Base-by-base conservation (phyloP, 352 stramenopile species). In the Peronospora tabacina region DNA sequence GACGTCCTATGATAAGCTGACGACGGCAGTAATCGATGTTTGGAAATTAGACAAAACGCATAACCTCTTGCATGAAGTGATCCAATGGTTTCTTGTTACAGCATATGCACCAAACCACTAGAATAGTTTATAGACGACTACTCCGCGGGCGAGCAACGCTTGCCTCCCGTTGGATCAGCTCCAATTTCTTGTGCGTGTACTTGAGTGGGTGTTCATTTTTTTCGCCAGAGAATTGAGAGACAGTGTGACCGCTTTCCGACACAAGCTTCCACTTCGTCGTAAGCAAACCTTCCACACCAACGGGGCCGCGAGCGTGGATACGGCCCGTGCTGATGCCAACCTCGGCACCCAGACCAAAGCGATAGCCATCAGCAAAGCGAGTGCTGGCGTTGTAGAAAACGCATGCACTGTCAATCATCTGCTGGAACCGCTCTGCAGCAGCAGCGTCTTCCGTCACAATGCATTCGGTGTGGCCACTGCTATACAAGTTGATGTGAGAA, bases 361-460 rank as follows among this genome's bases (percentile, higher is more conserved):
- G 83, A 65, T 95, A 98, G 17, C 96, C 96, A 72, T 98, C 95
- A 16, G 94, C 90, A 55, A 92, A 93, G 13, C 90, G 84, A 42
- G 95, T 98, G 37, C 90, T 98, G 26, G 91, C 93, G 63, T 99
- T 99, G 75, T 98, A 93, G 76, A 99, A 98, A 17, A 99, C 95
- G 61, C 93, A 98, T 16, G 95, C 95, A 37, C 89, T 96, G 83
- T 98, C 95, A 10, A 98, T 82, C 54, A 81, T 71, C 45, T 83
- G 67, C 53, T 87, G 74, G 52, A 93, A 90, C 42, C 64, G 49
- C 38, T 72, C 52, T 2, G 90, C 95, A 3, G 68, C 81, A 10
- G 65, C 71, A 16, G 73, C 57, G 53, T 97, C 85, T 42, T 97
- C 88, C 28, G 93, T 98, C 15, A 99, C 84, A 59, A 99, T 98